phyloP scores from a whole-genome alignment of 192 early-diverging fungal genomes.

The Coemansia asiatica region DNA sequence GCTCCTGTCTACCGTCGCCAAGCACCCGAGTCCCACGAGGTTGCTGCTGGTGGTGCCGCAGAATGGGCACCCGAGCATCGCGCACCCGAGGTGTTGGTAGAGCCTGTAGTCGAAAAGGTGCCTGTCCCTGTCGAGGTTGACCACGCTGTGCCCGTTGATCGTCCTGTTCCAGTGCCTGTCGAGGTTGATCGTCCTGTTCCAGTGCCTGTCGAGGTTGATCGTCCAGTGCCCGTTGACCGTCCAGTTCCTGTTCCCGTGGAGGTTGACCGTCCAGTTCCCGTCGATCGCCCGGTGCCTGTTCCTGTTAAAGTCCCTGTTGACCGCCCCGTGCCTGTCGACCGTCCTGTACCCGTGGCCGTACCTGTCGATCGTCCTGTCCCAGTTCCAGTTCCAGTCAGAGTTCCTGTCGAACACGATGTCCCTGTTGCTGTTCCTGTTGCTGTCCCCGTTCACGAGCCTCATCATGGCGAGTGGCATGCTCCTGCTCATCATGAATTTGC shows the following conservation, averaged over 20 bases:
- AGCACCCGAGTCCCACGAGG: slow-evolving; percentile 5
- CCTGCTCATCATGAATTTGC: background rate
- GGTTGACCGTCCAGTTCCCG: slow-evolving; percentile 4
- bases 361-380: slow-evolving; percentile 4
- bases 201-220: slow-evolving; percentile 12
- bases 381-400: slow-evolving; percentile 8
- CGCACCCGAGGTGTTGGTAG: background rate
- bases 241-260: slow-evolving; percentile 8
- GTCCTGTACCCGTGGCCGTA: slow-evolving; percentile 1
- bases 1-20: slow-evolving; percentile 7
- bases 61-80: slow-evolving; percentile 1
- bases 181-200: slow-evolving; percentile 12
- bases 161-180: slow-evolving; percentile 8
- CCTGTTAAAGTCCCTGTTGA: slow-evolving; percentile 6
- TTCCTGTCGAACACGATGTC: slow-evolving; percentile 6
- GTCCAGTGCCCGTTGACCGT: slow-evolving; percentile 9
- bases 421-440: slow-evolving; percentile 5
- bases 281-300: slow-evolving; percentile 12
- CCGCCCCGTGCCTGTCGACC: slow-evolving; percentile 9
- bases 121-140: slow-evolving; percentile 2
- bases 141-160: slow-evolving; percentile 7
- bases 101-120: background rate
- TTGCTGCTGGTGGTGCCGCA: background rate
- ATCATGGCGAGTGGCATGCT: background rate
- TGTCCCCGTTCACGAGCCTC: slow-evolving; percentile 4